Conservation (phyloP, 2,329 filamentous ascomycete species). For the Pseudogymnoascus destructans region DNA sequence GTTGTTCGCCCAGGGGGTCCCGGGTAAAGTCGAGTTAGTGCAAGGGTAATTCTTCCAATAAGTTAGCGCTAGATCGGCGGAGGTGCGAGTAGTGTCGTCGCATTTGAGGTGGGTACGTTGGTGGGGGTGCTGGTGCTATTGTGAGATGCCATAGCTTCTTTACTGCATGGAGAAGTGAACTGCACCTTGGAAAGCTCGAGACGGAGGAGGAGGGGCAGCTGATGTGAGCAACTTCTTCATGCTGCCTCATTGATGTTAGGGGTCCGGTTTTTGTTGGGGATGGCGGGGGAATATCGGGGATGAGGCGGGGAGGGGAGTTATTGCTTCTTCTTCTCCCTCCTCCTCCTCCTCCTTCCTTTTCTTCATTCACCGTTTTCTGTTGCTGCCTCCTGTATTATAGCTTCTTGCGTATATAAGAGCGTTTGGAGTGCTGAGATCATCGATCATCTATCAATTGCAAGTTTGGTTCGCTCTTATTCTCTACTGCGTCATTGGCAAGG, state of each 20-base stretch:
- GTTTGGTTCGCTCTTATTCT: background rate
- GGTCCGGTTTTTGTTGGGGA: background rate
- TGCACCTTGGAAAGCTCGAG: background rate
- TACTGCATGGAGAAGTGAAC: conserved; percentile 2
- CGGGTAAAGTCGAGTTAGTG: conserved; percentile 2
- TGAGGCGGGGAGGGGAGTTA: background rate
- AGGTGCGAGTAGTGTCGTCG: conserved; percentile 2
- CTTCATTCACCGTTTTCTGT: background rate
- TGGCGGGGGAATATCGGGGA: background rate
- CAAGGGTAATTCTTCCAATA: background rate
- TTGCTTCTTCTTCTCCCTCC: background rate
- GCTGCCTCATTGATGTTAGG: background rate
- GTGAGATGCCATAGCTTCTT: conserved; percentile 7
- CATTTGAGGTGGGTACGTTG: background rate
- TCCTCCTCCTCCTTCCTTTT: background rate
- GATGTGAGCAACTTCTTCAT: background rate
- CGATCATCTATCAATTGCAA: background rate
- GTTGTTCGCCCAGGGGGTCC: background rate
- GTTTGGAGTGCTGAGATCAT: conserved; percentile 1
- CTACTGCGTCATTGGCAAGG: conserved; percentile 5
- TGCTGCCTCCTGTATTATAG: background rate
- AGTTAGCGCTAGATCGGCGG: conserved; percentile 5
- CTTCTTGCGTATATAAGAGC: background rate
- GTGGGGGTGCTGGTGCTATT: background rate
- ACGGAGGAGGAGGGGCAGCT: conserved; percentile 3